Evolutionary conservation across 768 basidiomycete genomes (phyloP), one percentile per base, ranked within the genome.

Genomic region (Xerocomellus chrysenteron): DNA sequence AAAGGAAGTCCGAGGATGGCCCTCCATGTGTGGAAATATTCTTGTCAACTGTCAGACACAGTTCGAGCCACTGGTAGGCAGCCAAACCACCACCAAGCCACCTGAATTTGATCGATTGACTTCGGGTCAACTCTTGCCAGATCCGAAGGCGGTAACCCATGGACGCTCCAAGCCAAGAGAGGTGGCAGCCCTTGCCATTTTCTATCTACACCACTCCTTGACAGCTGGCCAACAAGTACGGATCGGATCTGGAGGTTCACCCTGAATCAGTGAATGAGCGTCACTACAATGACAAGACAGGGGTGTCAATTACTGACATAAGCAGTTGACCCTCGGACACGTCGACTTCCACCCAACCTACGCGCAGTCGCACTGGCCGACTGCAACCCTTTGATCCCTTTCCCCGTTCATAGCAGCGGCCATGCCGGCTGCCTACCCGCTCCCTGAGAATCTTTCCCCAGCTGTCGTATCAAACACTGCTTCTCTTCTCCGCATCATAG

Each of bases 401-500:
- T 45, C 14, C n/a, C 24, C 36, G 14, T 58, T 49, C 36, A 57
- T 24, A 56, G 48, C 57, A 64, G 63, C 72, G 82, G 83, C 80
- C 80, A 88, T 87, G 86, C 77, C 84, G 72, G 74, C 75, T 81
- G 88, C 87, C 71, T 88, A 87, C 67, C 79, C 86, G 51, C 79
- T 91, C 73, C 87, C 89, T 77, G 75, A 80, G 57, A 77, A 88
- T 62, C 57, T 92, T 54, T 84, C 92, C 6, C 82, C 85, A 36
- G 73, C 82, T 56, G 87, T 91, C 42, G 84, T 94, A 64, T 77
- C 83, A 50, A 97, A 98, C 66, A 90, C 92, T n/a, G 84, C 88
- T 41, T 94, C 94, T 49, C 80, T 98, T 63, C 78, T 99, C 63
- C 87, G 92, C 61, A 93, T 96, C 60, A 81, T 97, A 62, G 90